These are phyloP conservation scores for Pogostemon cablin DNA, from an alignment of 257 asterid genomes.

Conservation along the genomic window DNA sequence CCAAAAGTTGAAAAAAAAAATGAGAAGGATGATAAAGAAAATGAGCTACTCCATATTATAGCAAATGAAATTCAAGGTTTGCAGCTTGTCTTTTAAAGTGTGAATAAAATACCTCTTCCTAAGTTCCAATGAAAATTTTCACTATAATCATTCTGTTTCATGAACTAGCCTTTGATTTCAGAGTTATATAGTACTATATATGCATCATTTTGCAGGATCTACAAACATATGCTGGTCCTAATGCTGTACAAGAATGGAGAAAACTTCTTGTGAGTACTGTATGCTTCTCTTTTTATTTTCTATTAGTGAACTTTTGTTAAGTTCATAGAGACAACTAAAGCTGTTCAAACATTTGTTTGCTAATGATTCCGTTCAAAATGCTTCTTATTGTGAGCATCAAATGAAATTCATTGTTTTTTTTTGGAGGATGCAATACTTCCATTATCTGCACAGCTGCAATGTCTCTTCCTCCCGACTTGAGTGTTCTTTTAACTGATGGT, in stretches of 20 bases:
- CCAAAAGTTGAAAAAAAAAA: slow-evolving; percentile 8
- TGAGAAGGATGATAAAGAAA: slow-evolving; percentile 11
- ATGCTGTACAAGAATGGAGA: slow-evolving; percentile 90
- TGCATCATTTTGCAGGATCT: slow-evolving; percentile 63
- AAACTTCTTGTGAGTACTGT: slow-evolving; percentile 78
- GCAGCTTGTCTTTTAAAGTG: not conserved
- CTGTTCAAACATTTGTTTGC: not conserved
- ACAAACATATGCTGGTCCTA: slow-evolving; percentile 78
- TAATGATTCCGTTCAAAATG: not conserved
- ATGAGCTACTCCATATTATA: no score
- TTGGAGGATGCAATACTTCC: slow-evolving; percentile 84
- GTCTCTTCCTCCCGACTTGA: slow-evolving; percentile 98
- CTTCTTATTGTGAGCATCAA: slow-evolving; percentile 4
- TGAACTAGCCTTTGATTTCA: not conserved
- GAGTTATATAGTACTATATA: slow-evolving; percentile 14
- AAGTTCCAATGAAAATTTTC: not conserved
- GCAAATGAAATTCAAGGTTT: not conserved
- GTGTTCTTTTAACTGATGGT: no score
- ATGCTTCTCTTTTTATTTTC: slow-evolving; percentile 21
- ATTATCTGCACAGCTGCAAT: slow-evolving; percentile 86
- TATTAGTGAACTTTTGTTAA: not conserved
- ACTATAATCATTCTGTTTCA: not conserved
- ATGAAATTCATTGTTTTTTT: slow-evolving; percentile 24
- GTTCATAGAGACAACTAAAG: slow-evolving; percentile 1
- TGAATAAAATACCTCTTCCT: not conserved